Percentiles rank a stretch among this genome's conserved stretches.
These are phyloP conservation scores for Lolium rigidum DNA, from an alignment of 176 grass and related monocot genomes.

Conservation along the genomic window DNA sequence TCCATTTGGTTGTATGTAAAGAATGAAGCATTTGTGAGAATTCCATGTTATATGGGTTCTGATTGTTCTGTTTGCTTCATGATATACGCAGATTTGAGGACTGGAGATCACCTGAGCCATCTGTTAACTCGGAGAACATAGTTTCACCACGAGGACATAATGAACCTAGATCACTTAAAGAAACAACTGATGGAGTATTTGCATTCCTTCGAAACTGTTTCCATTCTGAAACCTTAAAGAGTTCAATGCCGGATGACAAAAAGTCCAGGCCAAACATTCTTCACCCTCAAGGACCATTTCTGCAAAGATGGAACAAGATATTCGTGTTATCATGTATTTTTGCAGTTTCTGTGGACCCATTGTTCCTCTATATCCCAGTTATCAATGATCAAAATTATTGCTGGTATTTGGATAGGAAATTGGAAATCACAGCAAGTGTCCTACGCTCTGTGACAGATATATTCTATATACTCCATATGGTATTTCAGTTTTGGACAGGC, in stretches of 20 bases:
- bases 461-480: conserved; percentile 88
- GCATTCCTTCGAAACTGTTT: conserved; percentile 59
- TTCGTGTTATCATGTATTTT: conserved; percentile 89
- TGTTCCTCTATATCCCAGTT: conserved; percentile 89
- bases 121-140: conserved; percentile 63
- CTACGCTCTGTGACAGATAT: conserved; percentile 81
- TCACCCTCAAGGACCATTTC: conserved; percentile 89
- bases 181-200: conserved; percentile 51
- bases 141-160: conserved; percentile 51
- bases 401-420: conserved; percentile 71
- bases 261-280: conserved; percentile 55
- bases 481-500: conserved; percentile 91
- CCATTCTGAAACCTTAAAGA: conserved; percentile 47
- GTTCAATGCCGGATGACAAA: conserved; percentile 46
- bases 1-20: conserved; percentile 19
- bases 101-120: conserved; percentile 67
- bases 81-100: conserved; percentile 75
- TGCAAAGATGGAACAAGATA: conserved; percentile 96
- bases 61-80: conserved; percentile 33
- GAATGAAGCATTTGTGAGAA: neutral
- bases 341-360: conserved; percentile 87
- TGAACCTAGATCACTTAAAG: conserved; percentile 48
- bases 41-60: conserved; percentile 18
- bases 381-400: conserved; percentile 57
- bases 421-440: conserved; percentile 75